Evolutionary conservation across 345 rosid genomes (phyloP), one percentile per base, ranked within the genome.

Genomic region (Brassica cretica): DNA sequence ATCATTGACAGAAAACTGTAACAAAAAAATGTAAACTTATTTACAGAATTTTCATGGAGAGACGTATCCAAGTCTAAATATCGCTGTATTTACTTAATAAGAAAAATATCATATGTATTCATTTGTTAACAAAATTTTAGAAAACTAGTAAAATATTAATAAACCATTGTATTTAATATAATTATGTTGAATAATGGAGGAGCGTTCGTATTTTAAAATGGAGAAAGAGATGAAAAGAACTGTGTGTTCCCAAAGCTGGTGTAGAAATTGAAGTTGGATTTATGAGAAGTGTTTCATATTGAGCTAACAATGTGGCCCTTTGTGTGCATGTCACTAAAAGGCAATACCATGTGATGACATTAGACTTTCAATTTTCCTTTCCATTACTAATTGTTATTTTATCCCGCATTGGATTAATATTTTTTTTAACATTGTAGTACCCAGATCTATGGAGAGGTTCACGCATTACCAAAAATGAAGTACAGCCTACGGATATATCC

Each of bases 231-330:
- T 18, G 60, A 18, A 56, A 56, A 56, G 25, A 56, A 56, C 61
- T 8, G 19, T 49, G 68, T 87, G 90, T 85, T 87, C 85, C 91
- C 86, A 64, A 76, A 82, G 51, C 29, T 81, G 88, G 93, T 89
- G 89, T 80, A 82, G 71, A 81, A 81, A 64, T 72, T 79, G 88
- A 87, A 87, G 89, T 89, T 93, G 88, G 85, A 80, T 81, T 79
- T 30, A 71, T 70, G 83, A 84, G 74, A 76, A 64, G 72, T 93
- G 98, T 88, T 89, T 70, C 77, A 72, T 72, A 69, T 67, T 68
- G 74, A 79, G 78, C 70, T 33, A 79, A 67, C 82, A 79, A 2
- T 67, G 79, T 80, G 98, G 89, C 88, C 93, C 93, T 85, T 76
- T 63, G 58, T 86, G 89, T 86, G 88, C 78, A 84, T 73, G 85